Evolutionary conservation across 1,284 basidiomycete genomes (phyloP).

Genomic region (Vanrija humicola): DNA sequence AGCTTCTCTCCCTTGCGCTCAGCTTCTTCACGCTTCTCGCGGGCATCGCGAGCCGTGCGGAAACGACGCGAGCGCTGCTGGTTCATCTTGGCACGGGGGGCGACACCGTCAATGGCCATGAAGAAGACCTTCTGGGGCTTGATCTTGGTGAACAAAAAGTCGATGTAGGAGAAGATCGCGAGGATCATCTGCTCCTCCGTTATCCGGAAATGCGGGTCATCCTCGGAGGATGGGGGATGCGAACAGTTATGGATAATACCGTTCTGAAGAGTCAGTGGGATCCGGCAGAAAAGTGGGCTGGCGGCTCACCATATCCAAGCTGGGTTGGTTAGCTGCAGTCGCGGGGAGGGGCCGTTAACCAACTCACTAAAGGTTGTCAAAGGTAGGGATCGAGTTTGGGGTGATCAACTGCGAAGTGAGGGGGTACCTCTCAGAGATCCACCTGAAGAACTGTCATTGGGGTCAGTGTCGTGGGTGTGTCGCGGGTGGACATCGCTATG

Average conservation of each 20-base stretch:
- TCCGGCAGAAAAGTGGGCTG: background rate
- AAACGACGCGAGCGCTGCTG: conserved; percentile 94
- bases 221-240: conserved; percentile 58
- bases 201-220: conserved; percentile 89
- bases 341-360: conserved; percentile 46
- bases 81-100: conserved; percentile 99
- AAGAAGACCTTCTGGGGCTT: conserved; percentile 96
- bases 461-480: background rate
- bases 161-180: conserved; percentile 93
- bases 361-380: conserved; percentile 51
- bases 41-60: conserved; percentile 88
- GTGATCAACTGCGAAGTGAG: conserved; percentile 98
- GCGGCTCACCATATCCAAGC: conserved; percentile 35
- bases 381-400: conserved; percentile 63
- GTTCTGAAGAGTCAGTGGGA: conserved; percentile 59
- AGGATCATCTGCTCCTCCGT: conserved; percentile 97
- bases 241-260: conserved; percentile 96
- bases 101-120: conserved; percentile 98
- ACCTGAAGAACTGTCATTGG: conserved; percentile 54
- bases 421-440: conserved; percentile 84
- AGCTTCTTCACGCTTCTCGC: conserved; percentile 81
- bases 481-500: too few species aligned
- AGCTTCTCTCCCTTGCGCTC: conserved; percentile 82
- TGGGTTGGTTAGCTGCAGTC: conserved; percentile 50
- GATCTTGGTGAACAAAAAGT: conserved; percentile 94